Evolutionary conservation across 495 filamentous ascomycete genomes (phyloP).

Genomic region (Penicillium angulare): DNA sequence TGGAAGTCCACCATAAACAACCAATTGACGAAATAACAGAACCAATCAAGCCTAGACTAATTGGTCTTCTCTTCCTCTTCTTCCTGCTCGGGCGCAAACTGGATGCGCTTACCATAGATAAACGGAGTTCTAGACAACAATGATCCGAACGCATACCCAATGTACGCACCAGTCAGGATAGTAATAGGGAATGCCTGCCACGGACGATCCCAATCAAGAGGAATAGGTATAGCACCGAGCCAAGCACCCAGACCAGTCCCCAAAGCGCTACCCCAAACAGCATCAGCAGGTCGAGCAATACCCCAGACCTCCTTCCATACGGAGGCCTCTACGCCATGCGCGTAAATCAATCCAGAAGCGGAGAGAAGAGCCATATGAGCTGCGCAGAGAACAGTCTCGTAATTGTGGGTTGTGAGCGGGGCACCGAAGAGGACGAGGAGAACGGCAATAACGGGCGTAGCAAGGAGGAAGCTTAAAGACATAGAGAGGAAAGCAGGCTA

Average conservation of each 20-base stretch:
- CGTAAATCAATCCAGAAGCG: constrained; percentile 74
- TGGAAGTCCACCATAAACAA: too few relatives aligned
- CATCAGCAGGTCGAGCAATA: constrained; percentile 39
- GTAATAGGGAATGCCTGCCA: constrained; percentile 99
- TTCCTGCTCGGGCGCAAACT: constrained; percentile 44
- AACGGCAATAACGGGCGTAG: constrained; percentile 59
- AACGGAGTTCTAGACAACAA: constrained; percentile 53
- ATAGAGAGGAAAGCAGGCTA: constrained; percentile 63
- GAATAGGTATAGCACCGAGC: constrained; percentile 81
- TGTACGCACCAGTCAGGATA: constrained; percentile 69
- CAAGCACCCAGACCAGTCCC: constrained; percentile 56
- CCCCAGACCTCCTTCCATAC: constrained; percentile 72
- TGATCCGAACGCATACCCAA: constrained; percentile 64
- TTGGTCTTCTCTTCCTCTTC: constrained; percentile 26
- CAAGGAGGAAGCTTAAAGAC: constrained; percentile 63
- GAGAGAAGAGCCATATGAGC: constrained; percentile 77
- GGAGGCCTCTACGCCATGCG: constrained; percentile 70
- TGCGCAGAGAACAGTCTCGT: constrained; percentile 75
- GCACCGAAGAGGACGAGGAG: constrained; percentile 86
- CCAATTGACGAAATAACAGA: too few relatives aligned
- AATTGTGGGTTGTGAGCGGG: constrained; percentile 77
- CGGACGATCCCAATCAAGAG: constrained; percentile 90
- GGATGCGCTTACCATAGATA: constrained; percentile 61
- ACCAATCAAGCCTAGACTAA: constrained; percentile 5
- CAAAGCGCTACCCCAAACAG: constrained; percentile 41